Base-by-base conservation (phyloP, 78 protist species). In the Dictyostelium capitatum region DNA sequence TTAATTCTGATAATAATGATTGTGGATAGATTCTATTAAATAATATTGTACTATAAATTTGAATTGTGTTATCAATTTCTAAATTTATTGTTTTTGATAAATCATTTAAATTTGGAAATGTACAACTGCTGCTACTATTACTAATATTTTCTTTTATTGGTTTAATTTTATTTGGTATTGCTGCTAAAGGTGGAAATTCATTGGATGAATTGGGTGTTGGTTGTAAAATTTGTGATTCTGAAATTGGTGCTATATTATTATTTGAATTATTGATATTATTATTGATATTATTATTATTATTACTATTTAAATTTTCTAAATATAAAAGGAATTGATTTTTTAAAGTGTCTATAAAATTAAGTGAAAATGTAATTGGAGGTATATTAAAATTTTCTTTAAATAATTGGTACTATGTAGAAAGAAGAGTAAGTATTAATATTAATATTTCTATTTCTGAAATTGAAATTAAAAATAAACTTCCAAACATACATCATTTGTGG, bases 1-100 rank as follows among this genome's bases (percentile, higher is more conserved):
- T 23, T 17, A 84, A 17, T 30, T 84, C 91, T 11, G 64, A 37
- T 47, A 57, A 23, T 25, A 84, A 47, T 7, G 74, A 57, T 7
- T 48, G 9, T 19, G 51, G 17, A 74, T 84, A 84, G 20, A 84
- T 17, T 57, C 91, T 72, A 57, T 74, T 84, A 57, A 54, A 72
- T 46, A 84, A 7, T 12, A 84, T 57, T 19, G 15, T 48, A 10
- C 50, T 65, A 57, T 84, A 84, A 7, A 84, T 53, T 7, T 84
- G 73, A 8, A 59, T 62, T 1, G 25, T 47, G 2, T 46, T 28
- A 43, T 84, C 82, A 6, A 84, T 46, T 14, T 32, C 81, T 25
- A 48, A 17, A 12, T 17, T 72, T 0, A 47, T n/a, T 9, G 79
- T 37, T 25, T 50, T 75, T 43, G 15, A n/a, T 6, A 48, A 23